Percentiles rank a stretch among this genome's conserved stretches.
Conservation (phyloP, 805 yeast genomes). For the Millerozyma acaciae region DNA sequence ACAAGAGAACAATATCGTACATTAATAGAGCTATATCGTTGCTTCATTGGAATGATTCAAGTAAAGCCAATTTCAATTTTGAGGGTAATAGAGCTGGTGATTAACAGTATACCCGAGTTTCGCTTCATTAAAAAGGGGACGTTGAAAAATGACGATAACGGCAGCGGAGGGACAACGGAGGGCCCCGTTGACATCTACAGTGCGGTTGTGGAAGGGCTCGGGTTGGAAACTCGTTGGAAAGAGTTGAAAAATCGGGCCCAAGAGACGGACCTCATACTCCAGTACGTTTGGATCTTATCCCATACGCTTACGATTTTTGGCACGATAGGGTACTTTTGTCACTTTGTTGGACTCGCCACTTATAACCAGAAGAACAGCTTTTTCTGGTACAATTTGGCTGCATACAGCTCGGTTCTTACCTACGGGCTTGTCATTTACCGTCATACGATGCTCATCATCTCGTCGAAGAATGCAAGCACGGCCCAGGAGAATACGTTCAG, state of each 20-base stretch:
- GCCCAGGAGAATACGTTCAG: background rate
- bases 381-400: constrained; percentile 1
- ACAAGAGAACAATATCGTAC: too few species aligned
- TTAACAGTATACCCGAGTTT: too few species aligned
- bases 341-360: background rate
- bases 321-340: constrained; percentile 1
- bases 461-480: background rate
- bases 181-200: too few species aligned
- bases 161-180: too few species aligned
- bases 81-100: too few species aligned
- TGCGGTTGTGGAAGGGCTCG: too few species aligned
- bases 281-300: constrained; percentile 9
- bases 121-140: too few species aligned
- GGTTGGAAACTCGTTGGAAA: background rate
- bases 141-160: too few species aligned
- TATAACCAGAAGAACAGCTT: background rate
- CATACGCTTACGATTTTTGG: constrained; percentile 9
- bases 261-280: constrained; percentile 4
- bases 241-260: background rate
- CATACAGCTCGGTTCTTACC: constrained; percentile 9
- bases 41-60: constrained; percentile 1
- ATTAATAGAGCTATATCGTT: too few species aligned
- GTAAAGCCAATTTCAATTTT: too few species aligned
- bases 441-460: constrained; percentile 7
- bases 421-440: constrained; percentile 18